Conservation (phyloP, 352 stramenopile genomes). For the Thraustotheca clavata region DNA sequence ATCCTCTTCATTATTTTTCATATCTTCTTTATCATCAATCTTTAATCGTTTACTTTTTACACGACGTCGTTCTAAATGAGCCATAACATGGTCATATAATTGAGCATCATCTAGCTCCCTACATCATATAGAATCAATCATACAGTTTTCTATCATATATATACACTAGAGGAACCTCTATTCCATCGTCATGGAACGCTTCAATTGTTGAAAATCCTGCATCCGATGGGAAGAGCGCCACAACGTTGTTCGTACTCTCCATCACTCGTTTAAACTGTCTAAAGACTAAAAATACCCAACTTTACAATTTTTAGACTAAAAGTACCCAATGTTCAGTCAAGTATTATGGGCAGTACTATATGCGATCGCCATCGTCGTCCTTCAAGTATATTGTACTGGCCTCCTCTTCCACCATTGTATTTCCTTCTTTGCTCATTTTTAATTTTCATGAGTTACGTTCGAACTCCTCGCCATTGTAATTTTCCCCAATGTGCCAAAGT, state of each 20-base stretch:
- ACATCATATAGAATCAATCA: background rate
- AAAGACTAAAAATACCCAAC: no score
- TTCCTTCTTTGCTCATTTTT: no score
- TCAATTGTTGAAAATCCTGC: constrained; percentile 34
- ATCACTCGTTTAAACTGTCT: no score
- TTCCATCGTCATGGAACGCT: constrained; percentile 66
- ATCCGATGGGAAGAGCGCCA: constrained; percentile 7
- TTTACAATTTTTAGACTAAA: no score
- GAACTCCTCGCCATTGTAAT: constrained; percentile 1
- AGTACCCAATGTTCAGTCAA: no score
- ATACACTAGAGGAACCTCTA: constrained; percentile 75
- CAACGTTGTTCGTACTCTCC: background rate
- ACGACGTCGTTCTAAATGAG: constrained; percentile 60
- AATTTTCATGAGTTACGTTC: no score
- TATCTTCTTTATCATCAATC: background rate
- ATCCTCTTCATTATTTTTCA: constrained; percentile 13
- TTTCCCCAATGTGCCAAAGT: constrained; percentile 6
- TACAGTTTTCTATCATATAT: background rate
- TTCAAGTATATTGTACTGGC: no score
- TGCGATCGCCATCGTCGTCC: no score
- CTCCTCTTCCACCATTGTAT: no score
- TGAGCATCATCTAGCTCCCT: constrained; percentile 81
- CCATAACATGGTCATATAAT: constrained; percentile 74
- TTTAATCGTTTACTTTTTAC: constrained; percentile 25
- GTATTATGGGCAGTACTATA: no score